A percentile compares a stretch with the other conserved stretches of the same genome.
These are phyloP conservation scores for Panaeolus cyanescens DNA, from an alignment of 768 basidiomycete genomes.

Conservation along the genomic window DNA sequence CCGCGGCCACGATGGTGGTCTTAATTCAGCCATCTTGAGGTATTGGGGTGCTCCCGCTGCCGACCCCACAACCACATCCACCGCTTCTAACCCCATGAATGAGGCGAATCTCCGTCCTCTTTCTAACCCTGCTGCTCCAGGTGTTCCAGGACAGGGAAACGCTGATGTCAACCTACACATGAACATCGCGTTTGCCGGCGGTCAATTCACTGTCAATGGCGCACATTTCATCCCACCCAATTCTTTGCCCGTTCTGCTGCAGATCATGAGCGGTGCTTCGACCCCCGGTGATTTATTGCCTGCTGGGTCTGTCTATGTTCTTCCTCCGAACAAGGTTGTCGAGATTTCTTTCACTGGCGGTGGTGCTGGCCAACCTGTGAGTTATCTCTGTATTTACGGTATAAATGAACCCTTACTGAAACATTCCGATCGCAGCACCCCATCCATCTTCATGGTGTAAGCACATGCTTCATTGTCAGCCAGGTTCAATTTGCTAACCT, in stretches of 20 bases:
- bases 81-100: constrained; percentile 26
- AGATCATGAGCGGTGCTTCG: constrained; percentile 40
- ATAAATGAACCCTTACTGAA: background rate
- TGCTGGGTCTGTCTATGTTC: constrained; percentile 40
- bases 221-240: constrained; percentile 34
- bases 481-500: background rate
- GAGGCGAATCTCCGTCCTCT: constrained; percentile 40
- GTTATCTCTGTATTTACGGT: constrained; percentile 7
- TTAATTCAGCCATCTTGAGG: constrained; percentile 57
- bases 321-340: constrained; percentile 45
- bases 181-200: constrained; percentile 21
- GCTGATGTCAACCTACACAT: constrained; percentile 39
- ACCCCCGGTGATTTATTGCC: constrained; percentile 37
- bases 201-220: constrained; percentile 34
- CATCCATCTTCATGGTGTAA: constrained; percentile 46
- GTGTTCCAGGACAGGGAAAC: constrained; percentile 32
- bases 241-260: constrained; percentile 44
- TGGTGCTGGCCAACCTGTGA: constrained; percentile 32
- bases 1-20: constrained; percentile 28
- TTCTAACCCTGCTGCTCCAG: constrained; percentile 29
- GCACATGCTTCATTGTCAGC: background rate
- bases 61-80: constrained; percentile 40
- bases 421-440: constrained; percentile 30
- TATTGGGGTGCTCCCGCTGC: constrained; percentile 41
- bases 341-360: constrained; percentile 50